A percentile compares a stretch with the other conserved stretches of the same genome.
These are phyloP conservation scores for Steccherinum ochraceum DNA, from an alignment of 768 basidiomycete species.

Conservation along the genomic window DNA sequence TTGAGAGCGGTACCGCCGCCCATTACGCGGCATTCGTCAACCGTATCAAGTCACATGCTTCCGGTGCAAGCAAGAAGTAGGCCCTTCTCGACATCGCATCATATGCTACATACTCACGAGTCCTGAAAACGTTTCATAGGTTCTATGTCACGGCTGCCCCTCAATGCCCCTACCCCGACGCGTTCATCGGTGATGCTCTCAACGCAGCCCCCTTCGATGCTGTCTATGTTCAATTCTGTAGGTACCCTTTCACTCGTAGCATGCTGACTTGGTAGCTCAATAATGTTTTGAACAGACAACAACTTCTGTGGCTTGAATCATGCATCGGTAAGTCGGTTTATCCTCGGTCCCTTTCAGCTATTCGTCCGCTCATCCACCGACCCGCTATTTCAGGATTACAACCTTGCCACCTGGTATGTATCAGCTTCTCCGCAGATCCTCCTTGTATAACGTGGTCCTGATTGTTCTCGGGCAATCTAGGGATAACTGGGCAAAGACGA, in stretches of 20 bases:
- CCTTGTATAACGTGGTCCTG: neutral
- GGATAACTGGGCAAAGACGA: conserved; percentile 60
- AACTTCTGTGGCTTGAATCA: conserved; percentile 54
- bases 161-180: conserved; percentile 71
- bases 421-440: neutral
- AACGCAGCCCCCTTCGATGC: conserved; percentile 62
- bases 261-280: too few species aligned
- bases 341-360: conserved; percentile 29
- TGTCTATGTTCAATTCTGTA: conserved; percentile 67
- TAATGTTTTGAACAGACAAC: conserved; percentile 32
- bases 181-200: conserved; percentile 51
- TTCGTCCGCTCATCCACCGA: conserved; percentile 13
- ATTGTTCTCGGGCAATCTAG: conserved; percentile 22
- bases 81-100: conserved; percentile 10
- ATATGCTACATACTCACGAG: too few species aligned
- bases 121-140: conserved; percentile 22
- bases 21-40: conserved; percentile 35
- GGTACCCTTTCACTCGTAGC: conserved; percentile 12
- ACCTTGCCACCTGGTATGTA: conserved; percentile 46
- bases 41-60: conserved; percentile 42
- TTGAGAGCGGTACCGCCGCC: conserved; percentile 49
- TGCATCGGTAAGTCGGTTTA: conserved; percentile 39
- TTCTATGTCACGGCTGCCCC: conserved; percentile 64
- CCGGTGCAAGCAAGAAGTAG: conserved; percentile 46
- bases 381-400: conserved; percentile 44